A percentile compares a stretch with the other conserved stretches of the same genome.
Conservation (phyloP, 2,329 filamentous ascomycete species). For the Colletotrichum spinosum region DNA sequence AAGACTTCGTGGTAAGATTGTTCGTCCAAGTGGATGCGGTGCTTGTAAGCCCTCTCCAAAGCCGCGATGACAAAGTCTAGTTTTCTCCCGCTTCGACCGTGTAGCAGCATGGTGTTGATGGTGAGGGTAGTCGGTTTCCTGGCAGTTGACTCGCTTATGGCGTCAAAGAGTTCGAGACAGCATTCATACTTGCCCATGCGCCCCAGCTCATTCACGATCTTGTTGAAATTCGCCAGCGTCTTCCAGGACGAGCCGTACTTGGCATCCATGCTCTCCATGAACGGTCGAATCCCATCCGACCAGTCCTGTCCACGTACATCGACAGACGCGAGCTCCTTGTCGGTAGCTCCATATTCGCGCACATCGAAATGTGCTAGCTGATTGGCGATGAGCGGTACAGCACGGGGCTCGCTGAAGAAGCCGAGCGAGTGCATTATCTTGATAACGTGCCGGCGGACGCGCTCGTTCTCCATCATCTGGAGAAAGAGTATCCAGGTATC, state of each 20-base stretch:
- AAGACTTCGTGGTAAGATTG: slow-evolving; percentile 53
- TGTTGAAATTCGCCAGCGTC: slow-evolving; percentile 48
- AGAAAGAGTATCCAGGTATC: slow-evolving; percentile 63
- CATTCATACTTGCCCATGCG: slow-evolving; percentile 50
- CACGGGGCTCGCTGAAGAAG: slow-evolving; percentile 52
- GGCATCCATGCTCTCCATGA: slow-evolving; percentile 53
- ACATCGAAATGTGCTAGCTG: slow-evolving; percentile 58
- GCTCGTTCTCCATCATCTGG: slow-evolving; percentile 68
- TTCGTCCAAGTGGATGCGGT: slow-evolving; percentile 42
- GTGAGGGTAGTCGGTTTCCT: slow-evolving; percentile 41
- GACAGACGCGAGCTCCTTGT: slow-evolving; percentile 54
- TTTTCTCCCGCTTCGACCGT: slow-evolving; percentile 43
- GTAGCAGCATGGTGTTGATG: slow-evolving; percentile 53
- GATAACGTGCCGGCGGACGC: slow-evolving; percentile 60
- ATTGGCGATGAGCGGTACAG: slow-evolving; percentile 52
- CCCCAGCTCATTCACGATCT: slow-evolving; percentile 56
- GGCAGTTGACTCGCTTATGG: slow-evolving; percentile 38
- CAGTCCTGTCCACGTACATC: slow-evolving; percentile 50
- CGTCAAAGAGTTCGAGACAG: slow-evolving; percentile 41
- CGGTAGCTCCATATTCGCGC: slow-evolving; percentile 47
- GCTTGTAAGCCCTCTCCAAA: slow-evolving; percentile 40
- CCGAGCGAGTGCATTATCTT: slow-evolving; percentile 59
- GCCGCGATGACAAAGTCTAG: slow-evolving; percentile 49
- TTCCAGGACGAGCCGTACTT: slow-evolving; percentile 62
- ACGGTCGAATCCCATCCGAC: slow-evolving; percentile 51